Percentiles rank a stretch among this genome's conserved stretches.
These are phyloP conservation scores for Coelastrella sp. DNA, from an alignment of 139 green algal species.

Conservation along the genomic window DNA sequence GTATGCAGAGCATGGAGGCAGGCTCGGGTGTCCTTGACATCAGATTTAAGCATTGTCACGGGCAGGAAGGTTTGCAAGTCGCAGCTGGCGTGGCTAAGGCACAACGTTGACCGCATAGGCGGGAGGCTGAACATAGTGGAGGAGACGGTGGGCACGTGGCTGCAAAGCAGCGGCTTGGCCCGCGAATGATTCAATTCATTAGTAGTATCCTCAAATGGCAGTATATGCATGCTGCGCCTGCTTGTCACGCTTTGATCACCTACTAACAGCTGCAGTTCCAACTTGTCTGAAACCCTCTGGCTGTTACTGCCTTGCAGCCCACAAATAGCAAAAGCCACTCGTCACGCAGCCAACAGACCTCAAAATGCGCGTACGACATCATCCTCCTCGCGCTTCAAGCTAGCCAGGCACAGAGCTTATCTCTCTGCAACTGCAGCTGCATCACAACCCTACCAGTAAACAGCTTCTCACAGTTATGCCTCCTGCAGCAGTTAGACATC, in stretches of 20 bases:
- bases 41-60: background rate
- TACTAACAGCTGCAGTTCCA: background rate
- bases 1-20: conserved; percentile 8
- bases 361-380: too few relatives aligned
- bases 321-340: background rate
- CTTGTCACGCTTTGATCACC: too few relatives aligned
- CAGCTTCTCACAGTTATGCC: background rate
- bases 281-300: background rate
- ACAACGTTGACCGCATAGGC: background rate
- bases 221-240: too few relatives aligned
- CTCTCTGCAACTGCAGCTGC: background rate
- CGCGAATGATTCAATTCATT: too few relatives aligned
- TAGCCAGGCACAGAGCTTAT: background rate
- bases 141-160: background rate
- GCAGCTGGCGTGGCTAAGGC: background rate
- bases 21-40: background rate
- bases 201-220: too few relatives aligned
- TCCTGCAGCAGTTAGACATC: conserved; percentile 6
- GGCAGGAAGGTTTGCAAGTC: background rate
- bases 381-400: background rate
- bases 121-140: background rate
- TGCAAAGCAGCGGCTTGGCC: background rate
- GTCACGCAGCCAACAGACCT: background rate
- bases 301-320: background rate
- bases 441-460: background rate